Evolutionary conservation across 805 yeast species (phyloP).

Genomic region (Zygotorulaspora sp.): DNA sequence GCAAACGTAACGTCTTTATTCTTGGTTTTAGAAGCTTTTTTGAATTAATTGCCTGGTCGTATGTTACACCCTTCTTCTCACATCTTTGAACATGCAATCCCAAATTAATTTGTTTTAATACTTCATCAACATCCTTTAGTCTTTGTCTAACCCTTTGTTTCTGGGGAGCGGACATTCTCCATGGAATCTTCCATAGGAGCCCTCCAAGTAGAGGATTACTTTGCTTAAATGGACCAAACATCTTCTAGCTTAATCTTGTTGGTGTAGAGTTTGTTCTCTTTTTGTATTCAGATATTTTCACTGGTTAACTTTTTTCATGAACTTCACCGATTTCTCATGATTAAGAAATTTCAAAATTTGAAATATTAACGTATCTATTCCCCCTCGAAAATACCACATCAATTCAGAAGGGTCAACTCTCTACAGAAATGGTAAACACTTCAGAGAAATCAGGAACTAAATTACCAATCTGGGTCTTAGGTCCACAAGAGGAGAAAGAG

Average conservation of each 20-base stretch:
- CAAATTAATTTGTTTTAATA: conserved; percentile 45
- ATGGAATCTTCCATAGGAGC: conserved; percentile 57
- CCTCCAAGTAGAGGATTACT: conserved; percentile 32
- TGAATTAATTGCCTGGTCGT: conserved; percentile 18
- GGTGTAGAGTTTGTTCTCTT: not conserved
- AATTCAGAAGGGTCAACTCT: not conserved
- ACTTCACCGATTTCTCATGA: no score
- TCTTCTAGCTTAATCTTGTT: conserved; percentile 5
- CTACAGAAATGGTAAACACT: not conserved
- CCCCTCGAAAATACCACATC: no score
- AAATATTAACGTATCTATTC: no score
- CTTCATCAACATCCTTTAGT: conserved; percentile 74
- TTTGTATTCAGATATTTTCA: not conserved
- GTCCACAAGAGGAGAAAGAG: conserved; percentile 72
- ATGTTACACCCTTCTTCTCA: conserved; percentile 21
- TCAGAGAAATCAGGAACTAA: conserved; percentile 22
- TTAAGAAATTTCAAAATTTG: no score
- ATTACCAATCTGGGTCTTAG: conserved; percentile 70
- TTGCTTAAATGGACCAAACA: conserved; percentile 35
- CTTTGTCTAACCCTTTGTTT: conserved; percentile 82
- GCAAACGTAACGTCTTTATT: conserved; percentile 25
- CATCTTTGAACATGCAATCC: conserved; percentile 31
- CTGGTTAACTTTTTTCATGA: not conserved
- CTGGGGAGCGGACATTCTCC: conserved; percentile 74
- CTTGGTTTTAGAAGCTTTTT: conserved; percentile 25